Evolutionary conservation across 192 early-diverging fungal genomes (phyloP), one percentile per base, ranked within the genome.

Genomic region (Coemansia sp.): DNA sequence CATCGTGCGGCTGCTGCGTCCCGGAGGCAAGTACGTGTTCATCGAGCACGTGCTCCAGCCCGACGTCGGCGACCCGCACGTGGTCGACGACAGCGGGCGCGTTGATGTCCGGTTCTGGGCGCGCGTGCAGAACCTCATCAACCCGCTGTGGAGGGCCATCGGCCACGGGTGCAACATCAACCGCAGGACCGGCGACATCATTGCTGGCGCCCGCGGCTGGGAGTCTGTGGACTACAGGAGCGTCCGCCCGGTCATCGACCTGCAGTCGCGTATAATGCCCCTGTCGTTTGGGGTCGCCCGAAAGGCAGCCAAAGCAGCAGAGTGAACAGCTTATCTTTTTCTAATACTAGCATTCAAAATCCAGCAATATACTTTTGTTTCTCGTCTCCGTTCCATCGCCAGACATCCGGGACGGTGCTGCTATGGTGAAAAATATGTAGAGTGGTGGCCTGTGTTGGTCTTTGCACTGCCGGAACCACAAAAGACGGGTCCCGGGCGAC

Each of bases 41-140:
- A 76, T 70, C 42, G 79, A 82, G 68, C 79, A 82, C 52, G 74
- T 82, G 13, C 61, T 74, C 16, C 79, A 82, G 61, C 74, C 74
- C 3, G 71, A 62, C 5, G 66, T 60, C 9, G 61, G 53, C 1
- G 74, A 82, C 42, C 56, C 56, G 6, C 45, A 52, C 26, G 74
- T 82, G 5, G 50, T 63, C 6, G 79, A 70, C 48, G 79, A 76
- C 44, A 82, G 70, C 53, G 76, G 23, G 2, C 62, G 58, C 18
- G 74, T 82, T 11, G 64, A 77, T 38, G 71, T 68, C 0, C 40
- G 44, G 58, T 66, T 77, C 10, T 82, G 79, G 75, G 75, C 71
- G 9, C 71, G 56, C 8, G 53, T 76, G 2, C 74, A 82, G 56
- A 71, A 72, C 61, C 76, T 65, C 39, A 52, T 82, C 6, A 76